These are phyloP conservation scores for Aspergillus hortae DNA, from an alignment of 2,329 filamentous ascomycete species.

Conservation along the genomic window DNA sequence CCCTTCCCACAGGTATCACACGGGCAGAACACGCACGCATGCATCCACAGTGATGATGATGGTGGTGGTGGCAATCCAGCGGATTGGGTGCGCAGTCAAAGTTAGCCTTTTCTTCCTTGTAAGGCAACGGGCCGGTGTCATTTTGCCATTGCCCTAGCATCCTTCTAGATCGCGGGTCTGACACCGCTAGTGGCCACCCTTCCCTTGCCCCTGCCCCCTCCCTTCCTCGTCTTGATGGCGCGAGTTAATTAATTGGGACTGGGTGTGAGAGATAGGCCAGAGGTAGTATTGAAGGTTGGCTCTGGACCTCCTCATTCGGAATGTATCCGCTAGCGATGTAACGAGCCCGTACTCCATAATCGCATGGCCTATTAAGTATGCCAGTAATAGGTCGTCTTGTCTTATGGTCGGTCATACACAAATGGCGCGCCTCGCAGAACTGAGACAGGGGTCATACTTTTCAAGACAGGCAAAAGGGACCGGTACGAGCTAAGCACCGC, in stretches of 20 bases:
- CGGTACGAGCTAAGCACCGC: constrained; percentile 7
- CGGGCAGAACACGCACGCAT: constrained; percentile 13
- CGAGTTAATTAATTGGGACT: too few relatives aligned
- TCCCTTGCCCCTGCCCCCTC: constrained; percentile 1
- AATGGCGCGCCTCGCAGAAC: neutral
- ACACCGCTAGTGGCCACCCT: constrained; percentile 1
- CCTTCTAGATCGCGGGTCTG: neutral
- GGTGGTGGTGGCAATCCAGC: constrained; percentile 15
- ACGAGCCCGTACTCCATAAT: too few relatives aligned
- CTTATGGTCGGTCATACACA: constrained; percentile 1
- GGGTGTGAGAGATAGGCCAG: too few relatives aligned
- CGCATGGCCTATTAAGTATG: too few relatives aligned
- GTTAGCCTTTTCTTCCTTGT: constrained; percentile 5
- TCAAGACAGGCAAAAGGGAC: neutral
- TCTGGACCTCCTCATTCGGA: too few relatives aligned
- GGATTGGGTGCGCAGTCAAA: constrained; percentile 1
- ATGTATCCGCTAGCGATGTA: too few relatives aligned
- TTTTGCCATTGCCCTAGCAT: neutral
- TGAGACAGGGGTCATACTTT: neutral
- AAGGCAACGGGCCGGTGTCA: constrained; percentile 4
- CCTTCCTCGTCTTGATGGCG: neutral
- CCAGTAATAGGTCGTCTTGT: neutral
- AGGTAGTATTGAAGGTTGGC: too few relatives aligned
- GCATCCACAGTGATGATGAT: constrained; percentile 9
- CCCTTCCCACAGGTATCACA: constrained; percentile 7